A percentile compares a stretch with the other conserved stretches of the same genome.
Evolutionary conservation across 108 stramenopile species (phyloP).

Genomic region (Cyclostephanos invisitatus): DNA sequence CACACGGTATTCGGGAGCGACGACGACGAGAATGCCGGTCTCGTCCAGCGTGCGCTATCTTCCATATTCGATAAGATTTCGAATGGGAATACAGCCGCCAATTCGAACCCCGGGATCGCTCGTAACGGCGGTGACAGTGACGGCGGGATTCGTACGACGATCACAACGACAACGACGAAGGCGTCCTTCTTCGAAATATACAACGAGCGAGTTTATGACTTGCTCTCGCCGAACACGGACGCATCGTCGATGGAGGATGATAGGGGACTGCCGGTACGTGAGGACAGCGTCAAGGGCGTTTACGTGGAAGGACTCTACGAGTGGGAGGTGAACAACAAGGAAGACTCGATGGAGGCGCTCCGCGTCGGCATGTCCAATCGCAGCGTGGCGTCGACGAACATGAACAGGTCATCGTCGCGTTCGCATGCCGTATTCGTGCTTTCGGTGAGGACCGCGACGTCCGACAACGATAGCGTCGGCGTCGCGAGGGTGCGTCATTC

Average conservation of each 20-base stretch:
- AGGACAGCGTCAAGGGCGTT: slow-evolving; percentile 54
- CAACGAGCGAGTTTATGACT: slow-evolving; percentile 58
- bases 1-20: slow-evolving; percentile 48
- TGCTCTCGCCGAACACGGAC: slow-evolving; percentile 47
- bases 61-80: slow-evolving; percentile 44
- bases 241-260: slow-evolving; percentile 14
- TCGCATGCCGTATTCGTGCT: slow-evolving; percentile 64
- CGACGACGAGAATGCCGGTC: slow-evolving; percentile 27
- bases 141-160: slow-evolving; percentile 1
- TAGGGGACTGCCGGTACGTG: slow-evolving; percentile 60
- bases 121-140: slow-evolving; percentile 9
- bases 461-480: slow-evolving; percentile 27
- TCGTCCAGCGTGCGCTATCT: slow-evolving; percentile 52
- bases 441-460: slow-evolving; percentile 41
- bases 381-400: slow-evolving; percentile 60
- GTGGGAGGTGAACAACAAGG: slow-evolving; percentile 31
- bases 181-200: slow-evolving; percentile 59
- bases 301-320: slow-evolving; percentile 63
- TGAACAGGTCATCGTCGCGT: slow-evolving; percentile 67
- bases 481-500: slow-evolving; percentile 37
- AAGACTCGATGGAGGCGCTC: slow-evolving; percentile 41
- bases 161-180: slow-evolving; percentile 45
- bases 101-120: neutral
- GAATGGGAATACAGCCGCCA: neutral
- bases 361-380: slow-evolving; percentile 25